Evolutionary conservation across 1,284 basidiomycete genomes (phyloP), one percentile per base, ranked within the genome.

Genomic region (Agroathelia rolfsii): DNA sequence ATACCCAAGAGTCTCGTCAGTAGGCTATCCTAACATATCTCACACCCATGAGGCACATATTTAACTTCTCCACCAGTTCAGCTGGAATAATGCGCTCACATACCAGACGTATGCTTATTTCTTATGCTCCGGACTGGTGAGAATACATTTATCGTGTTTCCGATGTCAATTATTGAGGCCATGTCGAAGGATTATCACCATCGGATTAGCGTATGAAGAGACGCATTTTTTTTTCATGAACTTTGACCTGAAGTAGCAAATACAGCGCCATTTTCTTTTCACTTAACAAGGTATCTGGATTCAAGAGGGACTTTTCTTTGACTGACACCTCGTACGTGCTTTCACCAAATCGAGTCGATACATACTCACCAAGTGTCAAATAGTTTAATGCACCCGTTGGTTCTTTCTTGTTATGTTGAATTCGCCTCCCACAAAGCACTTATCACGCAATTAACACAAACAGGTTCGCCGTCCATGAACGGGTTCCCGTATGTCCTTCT

Each of bases 81-180:
- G 14, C 17, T 17, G 23, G 27, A 14, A 21, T 35, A 19, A 24
- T 19, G 11, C 19, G 31, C 24, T 31, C 29, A 19, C 32, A 36
- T 13, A 24, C 30, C 6, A 42, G 29, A 28, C 39, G 34, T 25
- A 53, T 82, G 4, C 40, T 81, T 15, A 45, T 60, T 29, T 77
- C 74, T 11, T 85, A 85, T 56, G 63, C 66, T 15, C 76, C 76
- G 1, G 83, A 85, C 48, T 85, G 82, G 82, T 82, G 40, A 41
- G 69, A 51, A 20, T 6, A 7, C 32, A 23, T 36, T 23, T 10
- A 27, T 3, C 35, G 32, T 24, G 36, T 20, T 33, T 15, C 14
- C 18, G 17, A 31, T 24, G 7, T 14, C 27, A 6, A 13, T 31
- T 18, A 10, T 20, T 34, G 24, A 32, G n/a, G n/a, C 20, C 33